Percentiles rank a stretch among this genome's conserved stretches.
Evolutionary conservation across 106 monocot genomes (phyloP).

Genomic region (Platanthera guangdongensis): DNA sequence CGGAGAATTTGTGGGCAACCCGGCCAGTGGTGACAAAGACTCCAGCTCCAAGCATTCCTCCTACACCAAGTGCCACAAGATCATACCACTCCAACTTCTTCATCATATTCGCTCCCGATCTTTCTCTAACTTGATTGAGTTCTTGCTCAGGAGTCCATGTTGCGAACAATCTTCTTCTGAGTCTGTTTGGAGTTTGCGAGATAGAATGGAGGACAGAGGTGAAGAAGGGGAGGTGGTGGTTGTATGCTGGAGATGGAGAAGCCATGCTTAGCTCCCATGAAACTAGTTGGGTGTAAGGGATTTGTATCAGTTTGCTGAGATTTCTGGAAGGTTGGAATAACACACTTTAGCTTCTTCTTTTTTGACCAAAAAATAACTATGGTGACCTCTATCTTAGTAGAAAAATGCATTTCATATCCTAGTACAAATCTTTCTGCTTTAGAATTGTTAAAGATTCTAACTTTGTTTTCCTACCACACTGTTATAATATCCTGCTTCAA

Average conservation of each 20-base stretch:
- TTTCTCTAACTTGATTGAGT: constrained; percentile 53
- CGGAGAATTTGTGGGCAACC: constrained; percentile 35
- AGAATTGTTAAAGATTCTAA: background rate
- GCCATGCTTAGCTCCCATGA: constrained; percentile 7
- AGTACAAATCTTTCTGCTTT: background rate
- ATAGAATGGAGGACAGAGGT: constrained; percentile 20
- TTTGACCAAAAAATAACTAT: background rate
- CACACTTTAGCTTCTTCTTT: constrained; percentile 2
- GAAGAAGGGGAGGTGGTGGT: constrained; percentile 8
- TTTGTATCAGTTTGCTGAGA: background rate
- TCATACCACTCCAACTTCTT: constrained; percentile 70
- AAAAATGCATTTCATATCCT: background rate
- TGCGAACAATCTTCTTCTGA: constrained; percentile 33
- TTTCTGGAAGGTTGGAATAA: constrained; percentile 7
- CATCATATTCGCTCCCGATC: constrained; percentile 73
- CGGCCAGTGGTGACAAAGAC: constrained; percentile 65
- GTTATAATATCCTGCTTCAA: background rate
- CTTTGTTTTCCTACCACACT: background rate
- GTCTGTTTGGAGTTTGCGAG: constrained; percentile 49
- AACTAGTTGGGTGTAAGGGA: constrained; percentile 3
- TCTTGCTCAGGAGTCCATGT: constrained; percentile 68
- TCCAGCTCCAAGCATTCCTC: constrained; percentile 73
- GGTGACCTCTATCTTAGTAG: background rate
- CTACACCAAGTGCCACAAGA: constrained; percentile 57
- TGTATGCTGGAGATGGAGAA: background rate